Conservation (phyloP, 2,329 filamentous ascomycete species). For the Anisogramma anomala region DNA sequence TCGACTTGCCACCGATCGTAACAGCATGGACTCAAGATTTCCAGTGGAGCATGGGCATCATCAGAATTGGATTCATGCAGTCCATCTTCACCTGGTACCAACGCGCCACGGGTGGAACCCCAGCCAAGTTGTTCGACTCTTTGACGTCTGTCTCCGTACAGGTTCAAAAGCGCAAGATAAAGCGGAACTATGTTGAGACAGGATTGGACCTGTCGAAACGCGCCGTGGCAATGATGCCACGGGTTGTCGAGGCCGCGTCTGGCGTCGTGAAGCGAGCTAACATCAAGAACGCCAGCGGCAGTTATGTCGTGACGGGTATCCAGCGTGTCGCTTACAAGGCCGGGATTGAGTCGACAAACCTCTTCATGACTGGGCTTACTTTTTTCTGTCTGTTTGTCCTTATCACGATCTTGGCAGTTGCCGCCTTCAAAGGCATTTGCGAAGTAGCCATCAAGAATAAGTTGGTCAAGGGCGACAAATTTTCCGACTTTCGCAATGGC, state of each 20-base stretch:
- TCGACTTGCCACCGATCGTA: slow-evolving; percentile 76
- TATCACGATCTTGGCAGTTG: slow-evolving; percentile 59
- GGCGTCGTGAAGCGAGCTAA: slow-evolving; percentile 42
- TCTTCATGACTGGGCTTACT: slow-evolving; percentile 82
- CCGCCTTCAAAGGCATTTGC: slow-evolving; percentile 68
- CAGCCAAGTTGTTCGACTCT: slow-evolving; percentile 65
- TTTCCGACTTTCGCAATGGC: slow-evolving; percentile 85
- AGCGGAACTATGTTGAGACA: slow-evolving; percentile 20
- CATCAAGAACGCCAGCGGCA: slow-evolving; percentile 41
- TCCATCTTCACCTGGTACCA: slow-evolving; percentile 91
- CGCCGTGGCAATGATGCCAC: slow-evolving; percentile 39
- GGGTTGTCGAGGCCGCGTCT: slow-evolving; percentile 24
- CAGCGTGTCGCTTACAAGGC: slow-evolving; percentile 80
- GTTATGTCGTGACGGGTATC: slow-evolving; percentile 64
- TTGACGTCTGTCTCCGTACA: slow-evolving; percentile 69
- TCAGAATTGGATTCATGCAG: slow-evolving; percentile 78
- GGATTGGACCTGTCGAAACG: slow-evolving; percentile 41
- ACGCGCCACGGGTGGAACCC: slow-evolving; percentile 77
- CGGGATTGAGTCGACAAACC: slow-evolving; percentile 76
- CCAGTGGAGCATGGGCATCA: slow-evolving; percentile 96
- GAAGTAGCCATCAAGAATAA: slow-evolving; percentile 63
- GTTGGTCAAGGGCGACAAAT: slow-evolving; percentile 75
- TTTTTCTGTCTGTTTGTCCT: slow-evolving; percentile 82
- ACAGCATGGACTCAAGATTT: slow-evolving; percentile 94
- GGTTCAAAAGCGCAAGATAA: slow-evolving; percentile 51